Conservation (phyloP, 345 rosid species). For the Moricandia arvensis region DNA sequence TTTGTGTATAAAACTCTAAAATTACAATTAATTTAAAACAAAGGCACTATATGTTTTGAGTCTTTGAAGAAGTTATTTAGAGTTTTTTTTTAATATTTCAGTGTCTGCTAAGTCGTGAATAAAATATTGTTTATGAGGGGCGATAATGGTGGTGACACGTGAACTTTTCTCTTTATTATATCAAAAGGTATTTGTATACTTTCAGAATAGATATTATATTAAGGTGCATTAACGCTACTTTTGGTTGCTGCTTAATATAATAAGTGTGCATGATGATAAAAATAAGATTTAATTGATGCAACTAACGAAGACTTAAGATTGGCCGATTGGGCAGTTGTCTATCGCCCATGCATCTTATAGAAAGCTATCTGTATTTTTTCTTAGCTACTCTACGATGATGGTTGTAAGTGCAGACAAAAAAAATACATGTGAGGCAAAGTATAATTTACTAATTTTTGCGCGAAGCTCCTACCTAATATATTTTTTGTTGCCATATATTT, state of each 20-base stretch:
- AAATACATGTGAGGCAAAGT: too few species aligned
- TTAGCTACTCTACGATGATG: constrained; percentile 3
- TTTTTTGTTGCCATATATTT: too few species aligned
- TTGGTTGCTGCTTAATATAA: background rate
- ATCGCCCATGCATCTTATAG: constrained; percentile 22
- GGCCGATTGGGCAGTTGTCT: constrained; percentile 33
- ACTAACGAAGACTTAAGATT: constrained; percentile 19
- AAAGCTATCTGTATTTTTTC: background rate
- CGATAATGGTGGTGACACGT: constrained; percentile 31
- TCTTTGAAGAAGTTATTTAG: too few species aligned
- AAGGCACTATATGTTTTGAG: too few species aligned
- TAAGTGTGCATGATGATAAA: background rate
- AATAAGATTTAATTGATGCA: constrained; percentile 26
- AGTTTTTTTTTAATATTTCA: background rate
- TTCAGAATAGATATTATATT: background rate
- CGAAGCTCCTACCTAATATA: too few species aligned
- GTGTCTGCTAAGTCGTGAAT: background rate
- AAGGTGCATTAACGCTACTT: constrained; percentile 17
- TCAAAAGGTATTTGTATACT: constrained; percentile 1
- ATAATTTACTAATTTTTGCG: too few species aligned
- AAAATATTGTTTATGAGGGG: constrained; percentile 16
- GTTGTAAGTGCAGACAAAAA: too few species aligned
- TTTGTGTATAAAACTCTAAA: too few species aligned
- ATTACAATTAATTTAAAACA: too few species aligned
- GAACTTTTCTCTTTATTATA: constrained; percentile 23